These are phyloP conservation scores for Achaetomiella virescens DNA, from an alignment of 495 filamentous ascomycete species.

Conservation along the genomic window DNA sequence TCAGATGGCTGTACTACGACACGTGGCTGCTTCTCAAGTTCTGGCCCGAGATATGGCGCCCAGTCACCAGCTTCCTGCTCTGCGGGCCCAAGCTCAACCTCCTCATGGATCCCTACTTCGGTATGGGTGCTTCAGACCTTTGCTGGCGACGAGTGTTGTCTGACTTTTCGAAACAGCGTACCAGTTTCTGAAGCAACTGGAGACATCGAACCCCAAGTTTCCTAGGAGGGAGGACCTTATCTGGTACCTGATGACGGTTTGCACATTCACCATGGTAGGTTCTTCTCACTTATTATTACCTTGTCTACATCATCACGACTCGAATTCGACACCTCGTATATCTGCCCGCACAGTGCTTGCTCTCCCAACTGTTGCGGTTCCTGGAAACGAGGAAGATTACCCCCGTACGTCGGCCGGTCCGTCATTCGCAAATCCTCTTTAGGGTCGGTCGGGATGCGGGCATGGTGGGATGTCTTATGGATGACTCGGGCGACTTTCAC, in stretches of 20 bases:
- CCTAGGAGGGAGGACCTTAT: constrained; percentile 39
- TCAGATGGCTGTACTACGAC: constrained; percentile 53
- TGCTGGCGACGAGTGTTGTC: constrained; percentile 6
- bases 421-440: constrained; percentile 63
- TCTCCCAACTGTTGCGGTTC: constrained; percentile 84
- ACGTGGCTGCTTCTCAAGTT: constrained; percentile 51
- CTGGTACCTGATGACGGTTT: constrained; percentile 44
- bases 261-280: constrained; percentile 43
- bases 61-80: constrained; percentile 66
- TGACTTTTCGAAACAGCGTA: constrained; percentile 27
- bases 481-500: constrained; percentile 64
- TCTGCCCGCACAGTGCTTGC: constrained; percentile 86
- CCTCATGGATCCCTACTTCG: constrained; percentile 76
- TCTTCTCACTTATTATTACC: constrained; percentile 10
- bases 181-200: constrained; percentile 40
- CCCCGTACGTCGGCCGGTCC: constrained; percentile 65
- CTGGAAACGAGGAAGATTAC: constrained; percentile 96
- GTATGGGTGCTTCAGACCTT: constrained; percentile 39
- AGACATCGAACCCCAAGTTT: constrained; percentile 37
- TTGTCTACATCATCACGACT: constrained; percentile 6
- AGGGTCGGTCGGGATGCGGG: constrained; percentile 68
- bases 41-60: constrained; percentile 51
- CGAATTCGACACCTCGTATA: constrained; percentile 60
- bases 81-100: constrained; percentile 58
- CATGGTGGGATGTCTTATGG: constrained; percentile 87